Conservation (phyloP, 371 early-diverging fungal genomes). For the Ordospora pajunii region DNA sequence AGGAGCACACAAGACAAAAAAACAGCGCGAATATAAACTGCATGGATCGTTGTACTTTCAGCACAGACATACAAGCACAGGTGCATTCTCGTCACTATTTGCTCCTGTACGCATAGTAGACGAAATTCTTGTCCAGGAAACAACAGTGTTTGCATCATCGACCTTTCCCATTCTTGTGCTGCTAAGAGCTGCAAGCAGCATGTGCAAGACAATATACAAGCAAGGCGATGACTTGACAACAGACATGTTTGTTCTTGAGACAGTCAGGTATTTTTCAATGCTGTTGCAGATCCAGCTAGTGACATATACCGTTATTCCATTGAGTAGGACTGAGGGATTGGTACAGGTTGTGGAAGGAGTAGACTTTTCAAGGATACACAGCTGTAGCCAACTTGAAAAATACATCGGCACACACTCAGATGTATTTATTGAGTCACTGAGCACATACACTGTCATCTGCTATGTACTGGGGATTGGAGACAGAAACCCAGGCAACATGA, state of each 20-base stretch:
- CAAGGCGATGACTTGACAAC: not conserved
- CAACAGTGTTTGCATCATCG: not conserved
- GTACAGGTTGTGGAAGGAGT: constrained; percentile 8
- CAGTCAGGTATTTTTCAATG: not conserved
- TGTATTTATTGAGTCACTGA: constrained; percentile 13
- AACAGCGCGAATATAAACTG: not conserved
- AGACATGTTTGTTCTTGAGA: constrained; percentile 7
- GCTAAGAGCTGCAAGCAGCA: not conserved
- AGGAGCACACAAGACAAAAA: not conserved
- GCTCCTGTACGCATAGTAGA: not conserved
- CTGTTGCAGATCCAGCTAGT: not conserved
- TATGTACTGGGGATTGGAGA: constrained; percentile 96
- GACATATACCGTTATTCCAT: not conserved
- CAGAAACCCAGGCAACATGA: constrained; percentile 84
- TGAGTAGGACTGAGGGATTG: not conserved
- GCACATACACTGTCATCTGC: constrained; percentile 80
- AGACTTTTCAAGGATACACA: not conserved
- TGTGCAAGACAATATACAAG: not conserved
- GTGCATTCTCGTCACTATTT: not conserved
- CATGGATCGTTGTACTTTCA: not conserved
- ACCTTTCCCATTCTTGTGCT: constrained; percentile 4
- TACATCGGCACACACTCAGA: not conserved
- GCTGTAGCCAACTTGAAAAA: not conserved
- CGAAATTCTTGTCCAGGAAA: not conserved
- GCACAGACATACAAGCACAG: not conserved